A percentile compares a stretch with the other conserved stretches of the same genome.
Evolutionary conservation across 345 rosid genomes (phyloP).

Genomic region (Acer negundo): DNA sequence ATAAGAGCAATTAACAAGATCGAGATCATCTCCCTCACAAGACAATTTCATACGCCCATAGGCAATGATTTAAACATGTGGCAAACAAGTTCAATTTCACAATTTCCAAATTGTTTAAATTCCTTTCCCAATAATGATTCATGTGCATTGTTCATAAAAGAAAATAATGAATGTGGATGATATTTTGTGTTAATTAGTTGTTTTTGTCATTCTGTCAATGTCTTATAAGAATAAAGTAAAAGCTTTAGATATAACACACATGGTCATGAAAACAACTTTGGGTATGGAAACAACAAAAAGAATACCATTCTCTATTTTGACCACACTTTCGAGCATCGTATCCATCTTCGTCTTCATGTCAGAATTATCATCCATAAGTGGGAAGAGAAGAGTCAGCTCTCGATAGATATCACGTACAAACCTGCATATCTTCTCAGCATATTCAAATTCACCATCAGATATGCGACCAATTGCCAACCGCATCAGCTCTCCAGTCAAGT

Average conservation of each 20-base stretch:
- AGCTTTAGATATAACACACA: not conserved
- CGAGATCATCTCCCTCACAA: not conserved
- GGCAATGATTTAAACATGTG: slow-evolving; percentile 1
- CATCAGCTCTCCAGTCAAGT: slow-evolving; percentile 98
- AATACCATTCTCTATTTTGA: slow-evolving; percentile 91
- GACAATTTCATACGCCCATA: not conserved
- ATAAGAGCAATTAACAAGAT: not conserved
- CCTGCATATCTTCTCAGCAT: slow-evolving; percentile 69
- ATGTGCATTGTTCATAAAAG: not conserved
- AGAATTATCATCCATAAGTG: slow-evolving; percentile 73
- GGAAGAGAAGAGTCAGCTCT: slow-evolving; percentile 75
- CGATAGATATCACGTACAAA: slow-evolving; percentile 83
- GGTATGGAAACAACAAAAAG: not conserved
- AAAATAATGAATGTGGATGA: not conserved
- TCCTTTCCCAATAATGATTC: not conserved
- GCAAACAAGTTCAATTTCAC: not conserved
- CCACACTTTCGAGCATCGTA: slow-evolving; percentile 84
- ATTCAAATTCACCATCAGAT: slow-evolving; percentile 90
- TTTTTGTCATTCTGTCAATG: not conserved
- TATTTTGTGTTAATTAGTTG: not conserved
- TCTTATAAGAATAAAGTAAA: not conserved
- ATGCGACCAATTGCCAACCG: slow-evolving; percentile 87
- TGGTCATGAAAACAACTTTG: not conserved
- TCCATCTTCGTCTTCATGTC: slow-evolving; percentile 97
- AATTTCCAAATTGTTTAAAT: not conserved